Evolutionary conservation across 202 grass and related monocot species (phyloP).

Genomic region (Cymbopogon flexuosus): DNA sequence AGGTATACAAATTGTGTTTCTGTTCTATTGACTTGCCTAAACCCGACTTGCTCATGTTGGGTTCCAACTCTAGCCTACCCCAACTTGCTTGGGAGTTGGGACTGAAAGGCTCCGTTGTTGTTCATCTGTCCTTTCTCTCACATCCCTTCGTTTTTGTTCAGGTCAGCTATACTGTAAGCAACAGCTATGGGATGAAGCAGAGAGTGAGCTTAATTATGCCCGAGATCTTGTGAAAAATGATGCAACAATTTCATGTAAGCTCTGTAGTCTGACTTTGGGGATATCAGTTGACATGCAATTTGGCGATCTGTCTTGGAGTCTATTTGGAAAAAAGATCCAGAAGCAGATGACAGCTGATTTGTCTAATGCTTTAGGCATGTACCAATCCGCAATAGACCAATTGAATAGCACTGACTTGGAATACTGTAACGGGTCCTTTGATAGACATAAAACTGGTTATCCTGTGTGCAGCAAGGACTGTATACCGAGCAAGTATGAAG

Average conservation of each 20-base stretch:
- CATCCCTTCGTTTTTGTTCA: constrained; percentile 34
- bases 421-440: constrained; percentile 13
- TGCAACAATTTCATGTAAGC: constrained; percentile 49
- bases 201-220: constrained; percentile 53
- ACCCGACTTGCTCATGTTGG: no score
- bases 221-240: constrained; percentile 44
- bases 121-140: not conserved
- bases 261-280: constrained; percentile 51
- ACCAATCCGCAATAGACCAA: constrained; percentile 58
- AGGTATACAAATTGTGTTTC: not conserved
- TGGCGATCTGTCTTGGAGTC: constrained; percentile 59
- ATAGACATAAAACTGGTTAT: constrained; percentile 15
- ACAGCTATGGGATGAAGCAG: constrained; percentile 54
- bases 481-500: constrained; percentile 10
- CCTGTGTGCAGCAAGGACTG: not conserved
- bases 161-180: constrained; percentile 75
- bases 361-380: constrained; percentile 53
- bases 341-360: constrained; percentile 31
- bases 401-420: constrained; percentile 37
- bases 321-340: constrained; percentile 51
- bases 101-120: not conserved
- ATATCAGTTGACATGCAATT: constrained; percentile 56
- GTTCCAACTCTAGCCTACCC: no score
- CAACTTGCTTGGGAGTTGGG: no score
- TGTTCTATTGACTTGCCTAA: no score